A percentile compares a stretch with the other conserved stretches of the same genome.
phyloP scores from a whole-genome alignment of 371 early-diverging fungal species.

The Rhizopus arrhizus region DNA sequence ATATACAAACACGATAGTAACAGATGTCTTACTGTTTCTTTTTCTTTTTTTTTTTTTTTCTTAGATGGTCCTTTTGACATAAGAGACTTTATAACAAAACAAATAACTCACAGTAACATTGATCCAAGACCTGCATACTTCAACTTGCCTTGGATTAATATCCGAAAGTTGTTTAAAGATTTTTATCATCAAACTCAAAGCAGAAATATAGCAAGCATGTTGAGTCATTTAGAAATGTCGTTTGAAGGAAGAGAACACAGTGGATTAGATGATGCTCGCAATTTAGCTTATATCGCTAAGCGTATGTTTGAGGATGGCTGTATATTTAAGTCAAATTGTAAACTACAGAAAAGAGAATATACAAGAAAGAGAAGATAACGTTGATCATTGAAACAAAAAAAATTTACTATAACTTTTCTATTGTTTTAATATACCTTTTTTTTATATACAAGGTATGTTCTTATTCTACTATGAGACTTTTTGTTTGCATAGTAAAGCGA shows the following conservation, averaged over 20 bases:
- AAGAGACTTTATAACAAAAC: slow-evolving; percentile 76
- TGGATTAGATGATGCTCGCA: slow-evolving; percentile 80
- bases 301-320: slow-evolving; percentile 49
- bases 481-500: background rate
- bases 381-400: background rate
- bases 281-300: slow-evolving; percentile 63
- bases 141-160: slow-evolving; percentile 64
- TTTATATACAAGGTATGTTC: too few species aligned
- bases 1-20: background rate
- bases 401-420: background rate
- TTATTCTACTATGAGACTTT: background rate
- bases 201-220: slow-evolving; percentile 66
- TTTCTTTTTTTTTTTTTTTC: slow-evolving; percentile 25
- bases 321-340: slow-evolving; percentile 49
- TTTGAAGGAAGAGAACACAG: slow-evolving; percentile 79
- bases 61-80: slow-evolving; percentile 85
- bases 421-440: background rate
- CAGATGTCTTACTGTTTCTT: background rate
- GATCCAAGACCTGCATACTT: slow-evolving; percentile 53
- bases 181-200: slow-evolving; percentile 49
- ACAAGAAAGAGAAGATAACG: background rate
- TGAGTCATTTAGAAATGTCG: slow-evolving; percentile 53
- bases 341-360: slow-evolving; percentile 6
- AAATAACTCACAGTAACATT: slow-evolving; percentile 54
- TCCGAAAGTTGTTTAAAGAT: slow-evolving; percentile 53